Evolutionary conservation across 495 filamentous ascomycete genomes (phyloP).

Genomic region (Penicillium goetzii): DNA sequence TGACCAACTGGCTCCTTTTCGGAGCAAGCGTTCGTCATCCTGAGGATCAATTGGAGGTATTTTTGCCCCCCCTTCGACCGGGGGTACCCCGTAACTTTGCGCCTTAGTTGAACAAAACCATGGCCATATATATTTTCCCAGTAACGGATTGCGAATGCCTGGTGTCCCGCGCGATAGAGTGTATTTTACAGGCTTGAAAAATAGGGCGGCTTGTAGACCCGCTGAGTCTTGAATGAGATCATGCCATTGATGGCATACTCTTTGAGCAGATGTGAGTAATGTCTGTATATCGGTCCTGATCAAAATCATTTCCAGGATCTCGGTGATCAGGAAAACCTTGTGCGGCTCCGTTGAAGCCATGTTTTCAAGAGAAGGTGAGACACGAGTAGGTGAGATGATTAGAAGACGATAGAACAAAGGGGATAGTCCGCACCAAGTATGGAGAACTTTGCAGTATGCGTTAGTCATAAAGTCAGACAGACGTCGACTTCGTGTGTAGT

Average conservation of each 20-base stretch:
- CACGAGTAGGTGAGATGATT: neutral
- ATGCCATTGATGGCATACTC: conserved; percentile 24
- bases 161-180: neutral
- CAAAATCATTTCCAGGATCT: conserved; percentile 28
- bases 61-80: neutral
- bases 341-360: conserved; percentile 9
- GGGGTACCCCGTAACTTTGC: neutral
- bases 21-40: conserved; percentile 9
- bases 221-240: conserved; percentile 16
- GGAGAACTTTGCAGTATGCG: too few species aligned
- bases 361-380: neutral
- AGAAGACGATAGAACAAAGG: neutral
- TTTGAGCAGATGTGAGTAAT: conserved; percentile 23
- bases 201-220: conserved; percentile 20
- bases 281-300: conserved; percentile 14
- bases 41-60: neutral
- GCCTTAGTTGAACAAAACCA: conserved; percentile 3
- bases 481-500: too few species aligned
- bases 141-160: conserved; percentile 15
- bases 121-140: conserved; percentile 11
- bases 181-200: conserved; percentile 18
- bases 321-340: conserved; percentile 5
- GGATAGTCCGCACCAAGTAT: neutral
- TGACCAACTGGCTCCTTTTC: conserved; percentile 23
- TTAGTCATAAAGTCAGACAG: too few species aligned